Base-by-base conservation (phyloP, 768 basidiomycete species). In the Termitomyces eurrhizus region DNA sequence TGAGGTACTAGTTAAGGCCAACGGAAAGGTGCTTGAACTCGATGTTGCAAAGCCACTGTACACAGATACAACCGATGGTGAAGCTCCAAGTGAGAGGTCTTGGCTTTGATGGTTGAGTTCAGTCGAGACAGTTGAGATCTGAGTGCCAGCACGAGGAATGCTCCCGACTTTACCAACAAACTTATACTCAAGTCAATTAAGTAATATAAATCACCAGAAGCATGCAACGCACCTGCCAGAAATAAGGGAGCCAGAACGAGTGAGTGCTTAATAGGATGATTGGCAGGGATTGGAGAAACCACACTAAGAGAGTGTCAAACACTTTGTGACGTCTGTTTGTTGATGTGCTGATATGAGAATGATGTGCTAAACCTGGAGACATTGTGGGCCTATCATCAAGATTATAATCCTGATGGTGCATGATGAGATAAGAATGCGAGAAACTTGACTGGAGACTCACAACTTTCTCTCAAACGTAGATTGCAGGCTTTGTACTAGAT, bases 381-480 rank as follows among this genome's bases (percentile, higher is more conserved):
- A 24, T 16, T 3, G 7, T 7, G 18, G 41, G 21, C 4, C 29
- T 44, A 9, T 55, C 53, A 33, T 55, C 14, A 12, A 29, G 32
- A 21, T 1, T 29, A 26, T 41, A 44, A 44, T 55, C 26, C 53
- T 55, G 7, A 33, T 11, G 5, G 18, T 7, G 7, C 42, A 42
- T n/a, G 42, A n/a, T 42, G 13, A 42, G 12, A 3, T 8, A 18
- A 42, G 4, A 14, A 41, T n/a, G 14, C n/a, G n/a, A 6, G 6
- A 42, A 21, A 21, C 21, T 21, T 21, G 21, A 21, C 21, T 18
- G 3, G 7, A 49, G 8, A 18, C 39, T 44, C 16, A 59, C 58
- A 18, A 51, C 21, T 53, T 59, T 59, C 24, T 59, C 58, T 51
- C 52, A 59, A 13, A 59, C 12, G 3, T 53, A 53, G 29, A 59